Conservation (phyloP, 352 stramenopile species). For the Globisporangium nagaii region DNA sequence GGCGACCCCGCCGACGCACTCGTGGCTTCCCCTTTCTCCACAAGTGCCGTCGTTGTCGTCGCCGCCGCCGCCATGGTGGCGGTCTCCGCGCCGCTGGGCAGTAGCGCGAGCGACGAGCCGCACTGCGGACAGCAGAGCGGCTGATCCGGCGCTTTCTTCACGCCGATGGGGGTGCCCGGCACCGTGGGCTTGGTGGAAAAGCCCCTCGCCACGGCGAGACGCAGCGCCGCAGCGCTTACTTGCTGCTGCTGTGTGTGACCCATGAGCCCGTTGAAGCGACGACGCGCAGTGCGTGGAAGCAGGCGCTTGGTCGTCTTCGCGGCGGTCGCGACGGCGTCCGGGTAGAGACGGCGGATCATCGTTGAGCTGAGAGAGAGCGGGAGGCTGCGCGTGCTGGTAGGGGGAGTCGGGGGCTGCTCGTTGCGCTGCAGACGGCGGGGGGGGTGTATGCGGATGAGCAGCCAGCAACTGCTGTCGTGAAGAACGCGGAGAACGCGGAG, state of each 20-base stretch:
- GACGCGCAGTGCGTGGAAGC: background rate
- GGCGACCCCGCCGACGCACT: background rate
- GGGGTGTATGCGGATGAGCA: no score
- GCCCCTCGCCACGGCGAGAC: background rate
- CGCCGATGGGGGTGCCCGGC: conserved; percentile 2
- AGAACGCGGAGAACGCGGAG: no score
- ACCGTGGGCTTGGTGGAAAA: conserved; percentile 8
- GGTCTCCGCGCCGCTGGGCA: conserved; percentile 22
- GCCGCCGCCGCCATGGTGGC: conserved; percentile 6
- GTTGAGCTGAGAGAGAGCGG: background rate
- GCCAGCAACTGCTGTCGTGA: background rate
- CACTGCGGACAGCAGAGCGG: conserved; percentile 66
- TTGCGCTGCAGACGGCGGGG: background rate
- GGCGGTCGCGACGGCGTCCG: background rate
- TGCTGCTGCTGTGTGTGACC: background rate
- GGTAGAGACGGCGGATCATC: conserved; percentile 8
- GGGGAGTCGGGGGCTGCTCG: background rate
- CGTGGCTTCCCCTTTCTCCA: conserved; percentile 13
- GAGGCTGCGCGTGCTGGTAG: no score
- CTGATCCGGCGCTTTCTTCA: conserved; percentile 14
- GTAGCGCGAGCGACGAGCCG: conserved; percentile 42
- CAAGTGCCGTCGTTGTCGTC: no score
- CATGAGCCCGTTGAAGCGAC: background rate
- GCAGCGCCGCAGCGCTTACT: background rate
- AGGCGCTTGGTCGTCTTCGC: background rate